Conservation (phyloP, 257 asterid species). For the Pogostemon cablin region DNA sequence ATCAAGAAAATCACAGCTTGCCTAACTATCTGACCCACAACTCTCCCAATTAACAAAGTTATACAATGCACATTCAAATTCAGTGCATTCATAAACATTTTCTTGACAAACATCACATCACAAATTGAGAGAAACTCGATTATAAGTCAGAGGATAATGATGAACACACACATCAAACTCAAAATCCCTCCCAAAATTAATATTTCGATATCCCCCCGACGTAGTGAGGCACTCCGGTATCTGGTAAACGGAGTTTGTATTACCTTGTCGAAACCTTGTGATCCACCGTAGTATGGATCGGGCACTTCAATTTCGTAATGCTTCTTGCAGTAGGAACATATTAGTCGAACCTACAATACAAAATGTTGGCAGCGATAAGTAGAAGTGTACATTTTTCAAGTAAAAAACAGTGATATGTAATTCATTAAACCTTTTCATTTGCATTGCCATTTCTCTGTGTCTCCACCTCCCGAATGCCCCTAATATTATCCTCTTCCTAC, state of each 20-base stretch:
- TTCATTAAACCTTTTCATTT: constrained; percentile 57
- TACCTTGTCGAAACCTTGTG: constrained; percentile 91
- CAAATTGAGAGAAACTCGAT: not conserved
- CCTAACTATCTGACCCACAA: not conserved
- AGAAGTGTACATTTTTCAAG: no score
- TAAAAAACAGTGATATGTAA: not conserved
- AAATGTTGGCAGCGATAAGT: no score
- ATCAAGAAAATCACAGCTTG: not conserved
- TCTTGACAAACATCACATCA: not conserved
- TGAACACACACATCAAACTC: not conserved
- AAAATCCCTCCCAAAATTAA: not conserved
- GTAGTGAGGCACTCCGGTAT: not conserved
- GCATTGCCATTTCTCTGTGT: constrained; percentile 55
- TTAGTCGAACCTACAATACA: constrained; percentile 53
- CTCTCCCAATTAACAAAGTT: not conserved
- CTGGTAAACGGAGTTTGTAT: not conserved
- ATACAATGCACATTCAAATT: constrained; percentile 2
- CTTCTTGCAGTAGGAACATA: constrained; percentile 81
- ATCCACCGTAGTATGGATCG: constrained; percentile 91
- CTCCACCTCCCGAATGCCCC: constrained; percentile 74
- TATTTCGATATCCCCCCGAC: not conserved
- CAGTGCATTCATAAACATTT: not conserved
- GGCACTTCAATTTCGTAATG: constrained; percentile 77
- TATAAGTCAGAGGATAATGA: constrained; percentile 1
- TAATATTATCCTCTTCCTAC: constrained; percentile 55